These are phyloP conservation scores for Clonostachys chloroleuca DNA, from an alignment of 2,329 filamentous ascomycete species.

Conservation along the genomic window DNA sequence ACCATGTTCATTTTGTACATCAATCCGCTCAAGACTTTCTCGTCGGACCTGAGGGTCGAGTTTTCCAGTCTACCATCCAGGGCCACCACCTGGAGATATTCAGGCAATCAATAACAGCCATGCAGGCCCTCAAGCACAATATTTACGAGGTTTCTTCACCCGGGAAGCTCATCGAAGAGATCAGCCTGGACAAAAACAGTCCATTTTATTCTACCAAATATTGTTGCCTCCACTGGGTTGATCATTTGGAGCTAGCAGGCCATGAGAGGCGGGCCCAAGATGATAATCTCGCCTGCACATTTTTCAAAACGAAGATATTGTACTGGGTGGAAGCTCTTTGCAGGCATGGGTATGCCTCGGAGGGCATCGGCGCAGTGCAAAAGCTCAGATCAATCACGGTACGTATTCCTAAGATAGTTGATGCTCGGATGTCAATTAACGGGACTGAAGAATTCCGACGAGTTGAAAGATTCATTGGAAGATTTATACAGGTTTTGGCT, in stretches of 20 bases:
- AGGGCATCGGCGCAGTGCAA: too few relatives aligned
- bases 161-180: conserved; percentile 4
- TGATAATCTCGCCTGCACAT: conserved; percentile 14
- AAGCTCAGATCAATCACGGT: too few relatives aligned
- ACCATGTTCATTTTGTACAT: conserved; percentile 27
- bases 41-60: conserved; percentile 4
- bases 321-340: conserved; percentile 38
- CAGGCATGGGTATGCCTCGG: conserved; percentile 6
- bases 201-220: conserved; percentile 8
- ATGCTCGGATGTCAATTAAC: conserved; percentile 6
- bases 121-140: conserved; percentile 23
- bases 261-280: conserved; percentile 4
- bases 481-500: neutral
- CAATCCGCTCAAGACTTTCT: conserved; percentile 38
- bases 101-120: conserved; percentile 18
- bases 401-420: too few relatives aligned
- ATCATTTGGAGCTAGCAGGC: conserved; percentile 3
- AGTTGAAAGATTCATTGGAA: too few relatives aligned
- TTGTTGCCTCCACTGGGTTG: conserved; percentile 10
- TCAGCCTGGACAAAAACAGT: conserved; percentile 5
- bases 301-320: conserved; percentile 26
- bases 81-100: conserved; percentile 22
- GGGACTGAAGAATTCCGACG: too few relatives aligned
- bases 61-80: neutral
- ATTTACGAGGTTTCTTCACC: conserved; percentile 20